Evolutionary conservation across 305 asterid species (phyloP), one percentile per base, ranked within the genome.

Genomic region (Fraxinus ornus): DNA sequence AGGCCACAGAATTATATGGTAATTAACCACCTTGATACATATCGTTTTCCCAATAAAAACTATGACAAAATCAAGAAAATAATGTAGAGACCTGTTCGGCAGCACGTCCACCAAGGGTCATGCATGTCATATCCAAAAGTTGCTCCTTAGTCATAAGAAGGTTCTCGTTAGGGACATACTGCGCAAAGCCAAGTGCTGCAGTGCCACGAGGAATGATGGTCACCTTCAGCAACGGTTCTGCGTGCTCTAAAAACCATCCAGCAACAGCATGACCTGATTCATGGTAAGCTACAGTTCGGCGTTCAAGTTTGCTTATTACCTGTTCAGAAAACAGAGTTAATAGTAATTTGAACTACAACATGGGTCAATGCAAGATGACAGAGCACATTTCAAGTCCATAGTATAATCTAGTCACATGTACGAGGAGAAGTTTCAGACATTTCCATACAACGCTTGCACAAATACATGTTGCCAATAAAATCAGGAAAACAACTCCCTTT

Each of bases 91-190:
- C 97, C 97, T 96, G 97, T 86, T 96, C 99, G 68, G 99, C 97
- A 49, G 99, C 99, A 76, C 99, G 98, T 21, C 99, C 99, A 79
- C 99, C 99, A 44, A 96, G 97, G 13, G 98, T 96, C 99, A 94
- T 96, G 91, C 99, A 96, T 75, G 99, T 96, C 94, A 93, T 91
- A 85, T 96, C 98, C 79, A 93, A 90, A 75, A 96, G 97, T 87
- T 96, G 99, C 80, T 94, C 98, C 86, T 94, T 96, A 5, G 98
- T 96, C 98, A 94, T 87, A 60, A 96, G 93, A 85, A 94, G 98
- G 88, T 94, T 96, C 91, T 94, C 99, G 36, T 87, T 94, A 36
- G 99, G 98, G 60, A 95, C 97, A 86, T 94, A 95, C 55, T 95
- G 98, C 1, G 98, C 98, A 87, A 95, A 95, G 49, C 99, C 99